Conservation (phyloP, 306 rosid species). For the Cajanus cajan region DNA sequence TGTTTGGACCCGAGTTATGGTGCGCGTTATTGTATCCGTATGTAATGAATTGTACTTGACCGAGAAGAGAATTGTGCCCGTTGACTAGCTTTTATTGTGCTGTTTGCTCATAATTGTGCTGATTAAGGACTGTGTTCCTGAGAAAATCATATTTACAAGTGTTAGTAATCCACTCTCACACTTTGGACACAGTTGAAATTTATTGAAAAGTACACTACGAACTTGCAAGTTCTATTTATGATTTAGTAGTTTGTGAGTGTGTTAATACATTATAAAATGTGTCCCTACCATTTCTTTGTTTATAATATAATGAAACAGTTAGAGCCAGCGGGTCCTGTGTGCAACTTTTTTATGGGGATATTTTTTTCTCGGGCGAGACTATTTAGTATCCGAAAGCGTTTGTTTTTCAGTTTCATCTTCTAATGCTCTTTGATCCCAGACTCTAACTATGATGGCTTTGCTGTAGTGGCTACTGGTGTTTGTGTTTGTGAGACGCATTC, state of each 20-base stretch:
- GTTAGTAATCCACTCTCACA: too few relatives aligned
- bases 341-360: neutral
- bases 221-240: too few relatives aligned
- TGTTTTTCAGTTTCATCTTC: neutral
- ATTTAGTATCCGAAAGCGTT: neutral
- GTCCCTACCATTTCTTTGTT: too few relatives aligned
- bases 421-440: neutral
- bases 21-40: neutral
- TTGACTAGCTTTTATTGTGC: neutral
- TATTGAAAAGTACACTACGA: too few relatives aligned
- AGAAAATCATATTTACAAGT: neutral
- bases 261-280: too few relatives aligned
- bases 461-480: neutral
- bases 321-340: neutral
- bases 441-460: neutral
- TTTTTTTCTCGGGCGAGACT: neutral
- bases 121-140: neutral
- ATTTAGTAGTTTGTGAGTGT: too few relatives aligned
- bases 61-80: too few relatives aligned
- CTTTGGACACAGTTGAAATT: too few relatives aligned
- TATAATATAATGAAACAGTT: neutral
- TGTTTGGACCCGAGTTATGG: neutral
- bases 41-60: neutral
- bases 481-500: neutral
- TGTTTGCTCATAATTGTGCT: neutral